Evolutionary conservation across 331 rosid species (phyloP), one percentile per base, ranked within the genome.

Genomic region (Malus hybrid): DNA sequence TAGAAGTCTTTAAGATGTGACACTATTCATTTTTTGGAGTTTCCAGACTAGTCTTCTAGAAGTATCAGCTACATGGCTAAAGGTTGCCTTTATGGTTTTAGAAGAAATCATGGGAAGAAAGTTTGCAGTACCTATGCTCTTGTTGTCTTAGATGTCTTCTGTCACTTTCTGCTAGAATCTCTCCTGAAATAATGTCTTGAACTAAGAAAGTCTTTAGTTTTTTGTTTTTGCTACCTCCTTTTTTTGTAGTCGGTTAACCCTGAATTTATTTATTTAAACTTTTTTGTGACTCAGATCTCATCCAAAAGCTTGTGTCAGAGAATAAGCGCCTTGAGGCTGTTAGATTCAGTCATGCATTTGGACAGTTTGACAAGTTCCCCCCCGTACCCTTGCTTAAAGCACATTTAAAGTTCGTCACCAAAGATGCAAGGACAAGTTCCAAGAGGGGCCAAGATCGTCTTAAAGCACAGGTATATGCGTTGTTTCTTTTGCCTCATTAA

Each of bases 301-400:
- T 84, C 72, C 73, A 78, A 36, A 67, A 50, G 8, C 76, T 84
- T 36, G 63, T 84, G 60, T 78, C 83, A 32, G 69, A 54, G 77
- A 68, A 81, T 20, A 78, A 75, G 72, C 32, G 44, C 19, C 62
- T 72, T 42, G 85, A 78, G 1, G 88, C 88, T 31, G 22, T 81
- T 29, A 71, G 74, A 78, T 84, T 84, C 71, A 78, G 76, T 60
- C 59, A 48, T 63, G 78, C 82, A 33, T 78, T 52, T 18, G 67
- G 76, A 66, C 44, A 67, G 71, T 65, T 68, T 61, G 77, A 72
- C 36, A 76, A 74, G 81, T 78, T 81, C 67, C 74, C 87, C 42
- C 85, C 87, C 13, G 80, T 78, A 22, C 77, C 83, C 57, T 36
- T 74, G 56, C 80, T 81, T 57, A 48, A 57, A 71, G 76, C 55